phyloP scores from a whole-genome alignment of 1,284 basidiomycete species.

The Cryptococcus sp. region DNA sequence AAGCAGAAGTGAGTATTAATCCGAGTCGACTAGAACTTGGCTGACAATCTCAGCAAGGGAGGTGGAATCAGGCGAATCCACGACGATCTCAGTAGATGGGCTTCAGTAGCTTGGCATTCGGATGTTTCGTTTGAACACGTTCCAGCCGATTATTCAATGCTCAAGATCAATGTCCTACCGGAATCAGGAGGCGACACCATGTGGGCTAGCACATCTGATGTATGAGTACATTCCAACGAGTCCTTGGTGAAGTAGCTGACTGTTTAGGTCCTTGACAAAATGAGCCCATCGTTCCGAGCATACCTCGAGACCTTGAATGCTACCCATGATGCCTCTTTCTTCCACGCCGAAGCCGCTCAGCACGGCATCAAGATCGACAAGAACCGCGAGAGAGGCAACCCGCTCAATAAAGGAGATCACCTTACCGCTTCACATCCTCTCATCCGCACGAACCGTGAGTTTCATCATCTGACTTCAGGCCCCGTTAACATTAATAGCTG shows the following conservation, averaged over 20 bases:
- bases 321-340: constrained; percentile 57
- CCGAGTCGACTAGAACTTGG: too few relatives aligned
- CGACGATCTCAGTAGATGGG: constrained; percentile 37
- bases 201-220: constrained; percentile 57
- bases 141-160: constrained; percentile 62
- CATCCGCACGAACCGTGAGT: constrained; percentile 50
- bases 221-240: constrained; percentile 51
- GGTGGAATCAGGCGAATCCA: constrained; percentile 21
- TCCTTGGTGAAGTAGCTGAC: too few relatives aligned
- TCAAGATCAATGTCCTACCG: constrained; percentile 61
- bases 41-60: constrained; percentile 7
- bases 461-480: background rate
- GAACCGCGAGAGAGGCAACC: constrained; percentile 52
- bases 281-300: constrained; percentile 56
- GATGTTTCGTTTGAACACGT: constrained; percentile 61
- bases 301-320: constrained; percentile 61
- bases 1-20: constrained; percentile 6
- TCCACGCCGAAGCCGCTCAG: constrained; percentile 50
- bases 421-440: constrained; percentile 57
- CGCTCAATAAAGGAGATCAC: constrained; percentile 57
- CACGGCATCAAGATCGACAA: constrained; percentile 28
- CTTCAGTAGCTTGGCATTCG: constrained; percentile 25
- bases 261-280: constrained; percentile 51
- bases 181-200: constrained; percentile 49
- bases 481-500: constrained; percentile 17